A percentile compares a stretch with the other conserved stretches of the same genome.
Conservation (phyloP, 805 yeast genomes). For the Metschnikowia lochheadii region DNA sequence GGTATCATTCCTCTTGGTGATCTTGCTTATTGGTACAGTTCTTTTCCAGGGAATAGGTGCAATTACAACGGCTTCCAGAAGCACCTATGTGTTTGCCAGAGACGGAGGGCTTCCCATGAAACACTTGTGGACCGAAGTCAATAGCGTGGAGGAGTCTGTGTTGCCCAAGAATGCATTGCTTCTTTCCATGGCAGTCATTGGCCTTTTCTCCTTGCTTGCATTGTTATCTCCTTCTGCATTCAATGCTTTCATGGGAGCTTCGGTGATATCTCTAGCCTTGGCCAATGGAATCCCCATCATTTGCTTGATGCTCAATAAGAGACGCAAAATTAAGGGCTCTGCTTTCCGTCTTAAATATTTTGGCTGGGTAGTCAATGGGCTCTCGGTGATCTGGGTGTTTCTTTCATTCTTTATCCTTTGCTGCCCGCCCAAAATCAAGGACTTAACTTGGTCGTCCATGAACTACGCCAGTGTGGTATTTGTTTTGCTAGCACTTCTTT, state of each 20-base stretch:
- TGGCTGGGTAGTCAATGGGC: slow-evolving; percentile 60
- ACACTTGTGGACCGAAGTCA: slow-evolving; percentile 62
- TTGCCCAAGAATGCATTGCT: slow-evolving; percentile 70
- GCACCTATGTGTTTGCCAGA: slow-evolving; percentile 78
- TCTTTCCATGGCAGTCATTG: slow-evolving; percentile 59
- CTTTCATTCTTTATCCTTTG: slow-evolving; percentile 61
- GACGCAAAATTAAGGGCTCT: slow-evolving; percentile 62
- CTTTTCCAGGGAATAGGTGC: slow-evolving; percentile 77
- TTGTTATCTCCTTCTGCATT: slow-evolving; percentile 70
- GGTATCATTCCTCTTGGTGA: slow-evolving; percentile 64
- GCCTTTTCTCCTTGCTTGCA: slow-evolving; percentile 58
- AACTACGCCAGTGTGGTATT: slow-evolving; percentile 68
- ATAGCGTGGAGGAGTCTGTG: slow-evolving; percentile 48
- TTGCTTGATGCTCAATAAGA: slow-evolving; percentile 53
- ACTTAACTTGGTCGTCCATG: slow-evolving; percentile 41
- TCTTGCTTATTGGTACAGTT: slow-evolving; percentile 64
- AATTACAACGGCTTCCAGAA: slow-evolving; percentile 75
- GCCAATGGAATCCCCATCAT: slow-evolving; percentile 76
- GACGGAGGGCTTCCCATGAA: slow-evolving; percentile 75
- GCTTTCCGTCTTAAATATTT: slow-evolving; percentile 58
- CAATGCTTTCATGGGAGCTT: slow-evolving; percentile 79
- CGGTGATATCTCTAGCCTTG: slow-evolving; percentile 68
- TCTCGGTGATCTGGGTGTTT: slow-evolving; percentile 58
- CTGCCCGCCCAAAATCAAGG: slow-evolving; percentile 58
- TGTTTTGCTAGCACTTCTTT: slow-evolving; percentile 41